Base-by-base conservation (phyloP, 2,329 filamentous ascomycete species). In the Diaporthe batatas region DNA sequence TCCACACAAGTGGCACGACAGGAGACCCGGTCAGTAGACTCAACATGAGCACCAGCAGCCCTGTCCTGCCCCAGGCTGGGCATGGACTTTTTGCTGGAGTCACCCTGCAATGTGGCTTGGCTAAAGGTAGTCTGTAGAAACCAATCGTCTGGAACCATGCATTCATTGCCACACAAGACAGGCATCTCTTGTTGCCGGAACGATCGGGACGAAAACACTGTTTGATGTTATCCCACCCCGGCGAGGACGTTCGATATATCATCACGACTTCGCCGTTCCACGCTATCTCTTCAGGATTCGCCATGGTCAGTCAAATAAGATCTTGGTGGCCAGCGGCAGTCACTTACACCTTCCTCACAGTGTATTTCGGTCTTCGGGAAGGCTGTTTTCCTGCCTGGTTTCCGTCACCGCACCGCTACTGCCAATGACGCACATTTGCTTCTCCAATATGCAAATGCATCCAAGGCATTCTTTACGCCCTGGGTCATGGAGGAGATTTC, bases 1-100 rank as follows among this genome's bases (percentile, higher is more conserved):
- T 77, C 14, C 76, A 77, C 55, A 75, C 76, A 16, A 76, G 75
- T 49, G 76, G 76, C 29, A 77, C 76, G 12, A 77, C 76, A 10
- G 76, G 75, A 32, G 29, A 58, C 5, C 74, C 76, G 6, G 76
- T 77, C 53, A 76, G 75, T 18, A 23, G 5, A 36, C 12, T 36
- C 44, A 21, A 21, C 21, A 55, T 29, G 16, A 55, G 53, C 16
- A 51, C 32, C 16, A 18, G 8, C 36, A 62, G 12, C 29, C 51
- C 44, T 29, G n/a, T 16, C 7, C n/a, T 25, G 8, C 2, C 21
- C 7, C 29, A 25, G 18, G 7, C 44, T 65, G 16, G 16, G 44
- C 21, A 51, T 11, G 21, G 6, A 21, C 29, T 36, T 11, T 23
- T 16, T 34, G 12, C 25, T 49, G 12, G 1, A n/a, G 25, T 25